Percentiles rank a stretch among this genome's conserved stretches.
These are phyloP conservation scores for Diversispora eburnea DNA, from an alignment of 192 early-diverging fungal species.

Conservation along the genomic window DNA sequence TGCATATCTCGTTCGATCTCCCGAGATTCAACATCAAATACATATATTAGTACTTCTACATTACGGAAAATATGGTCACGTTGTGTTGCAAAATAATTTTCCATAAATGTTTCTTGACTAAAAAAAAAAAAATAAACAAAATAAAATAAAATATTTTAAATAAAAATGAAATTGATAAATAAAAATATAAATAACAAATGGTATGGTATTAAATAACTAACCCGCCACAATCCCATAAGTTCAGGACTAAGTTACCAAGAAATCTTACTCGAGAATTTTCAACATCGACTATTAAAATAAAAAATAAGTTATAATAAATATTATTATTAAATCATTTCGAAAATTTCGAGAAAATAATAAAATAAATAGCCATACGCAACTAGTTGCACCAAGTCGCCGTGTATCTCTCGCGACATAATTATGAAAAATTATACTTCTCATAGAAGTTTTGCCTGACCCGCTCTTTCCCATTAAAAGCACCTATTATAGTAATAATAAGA, in stretches of 20 bases:
- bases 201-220: conserved; percentile 32
- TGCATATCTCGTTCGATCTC: conserved; percentile 88
- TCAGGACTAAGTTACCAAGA: conserved; percentile 92
- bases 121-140: neutral
- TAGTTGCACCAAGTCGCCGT: conserved; percentile 90
- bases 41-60: conserved; percentile 98
- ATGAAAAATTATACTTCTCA: conserved; percentile 97
- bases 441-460: conserved; percentile 97
- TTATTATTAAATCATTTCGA: no score
- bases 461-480: conserved; percentile 97
- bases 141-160: conserved; percentile 18
- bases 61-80: conserved; percentile 95
- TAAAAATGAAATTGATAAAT: conserved; percentile 7
- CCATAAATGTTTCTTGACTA: conserved; percentile 93
- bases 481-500: conserved; percentile 39
- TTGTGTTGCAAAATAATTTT: conserved; percentile 90
- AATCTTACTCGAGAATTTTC: conserved; percentile 95
- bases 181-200: neutral
- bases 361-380: conserved; percentile 42
- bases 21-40: conserved; percentile 93
- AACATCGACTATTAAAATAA: conserved; percentile 75
- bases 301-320: neutral
- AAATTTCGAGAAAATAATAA: neutral
- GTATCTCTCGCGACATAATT: conserved; percentile 97
- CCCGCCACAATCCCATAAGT: conserved; percentile 96